Evolutionary conservation across 2,329 filamentous ascomycete species (phyloP).

Genomic region (Amauroascus verrucosus): DNA sequence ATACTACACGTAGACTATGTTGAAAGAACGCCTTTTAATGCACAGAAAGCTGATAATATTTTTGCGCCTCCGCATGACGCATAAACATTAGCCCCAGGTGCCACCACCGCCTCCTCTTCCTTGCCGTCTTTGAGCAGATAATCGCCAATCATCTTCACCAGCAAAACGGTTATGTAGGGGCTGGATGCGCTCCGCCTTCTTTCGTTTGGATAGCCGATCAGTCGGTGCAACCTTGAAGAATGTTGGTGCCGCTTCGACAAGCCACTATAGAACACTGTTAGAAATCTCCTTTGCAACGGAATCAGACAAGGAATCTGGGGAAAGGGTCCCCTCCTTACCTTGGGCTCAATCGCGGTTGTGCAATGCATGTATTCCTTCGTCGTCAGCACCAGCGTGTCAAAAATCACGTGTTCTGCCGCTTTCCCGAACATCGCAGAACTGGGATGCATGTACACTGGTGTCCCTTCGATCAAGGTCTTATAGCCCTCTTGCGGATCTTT

Average conservation of each 20-base stretch:
- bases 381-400: constrained; percentile 51
- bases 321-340: constrained; percentile 33
- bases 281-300: background rate
- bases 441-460: constrained; percentile 89
- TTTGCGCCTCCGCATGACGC: too few species aligned
- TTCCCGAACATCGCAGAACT: constrained; percentile 88
- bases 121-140: constrained; percentile 76
- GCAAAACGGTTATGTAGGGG: constrained; percentile 89
- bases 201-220: constrained; percentile 76
- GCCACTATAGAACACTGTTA: constrained; percentile 39
- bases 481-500: constrained; percentile 96
- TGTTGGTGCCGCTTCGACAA: constrained; percentile 93
- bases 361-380: constrained; percentile 97
- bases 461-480: constrained; percentile 92
- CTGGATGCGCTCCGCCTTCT: constrained; percentile 89
- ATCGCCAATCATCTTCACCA: constrained; percentile 86
- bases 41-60: background rate
- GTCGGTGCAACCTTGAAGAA: constrained; percentile 96
- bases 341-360: constrained; percentile 86
- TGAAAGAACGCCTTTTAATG: background rate
- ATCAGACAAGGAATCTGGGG: background rate
- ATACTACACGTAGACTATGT: background rate
- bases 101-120: constrained; percentile 80
- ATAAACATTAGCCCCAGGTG: constrained; percentile 58
- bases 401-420: constrained; percentile 91